Conservation (phyloP, 2,329 filamentous ascomycete species). For the Aspergillus ochraceus region DNA sequence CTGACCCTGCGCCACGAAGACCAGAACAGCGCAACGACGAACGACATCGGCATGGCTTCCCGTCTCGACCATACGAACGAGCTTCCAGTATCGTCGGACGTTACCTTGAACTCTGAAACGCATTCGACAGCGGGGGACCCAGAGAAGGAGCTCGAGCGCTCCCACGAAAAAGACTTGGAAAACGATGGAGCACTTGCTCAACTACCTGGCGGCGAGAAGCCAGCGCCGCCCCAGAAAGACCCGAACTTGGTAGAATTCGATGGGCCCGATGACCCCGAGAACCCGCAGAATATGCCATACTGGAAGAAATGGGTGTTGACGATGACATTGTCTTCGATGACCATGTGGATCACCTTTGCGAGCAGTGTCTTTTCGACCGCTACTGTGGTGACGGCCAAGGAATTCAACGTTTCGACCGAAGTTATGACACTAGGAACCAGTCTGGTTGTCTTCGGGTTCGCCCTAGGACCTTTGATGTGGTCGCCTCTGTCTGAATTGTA, state of each 20-base stretch:
- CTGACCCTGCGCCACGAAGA: not conserved
- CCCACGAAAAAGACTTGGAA: slow-evolving; percentile 8
- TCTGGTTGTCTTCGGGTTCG: slow-evolving; percentile 51
- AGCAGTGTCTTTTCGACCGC: slow-evolving; percentile 49
- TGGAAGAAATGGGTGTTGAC: slow-evolving; percentile 44
- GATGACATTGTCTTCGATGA: slow-evolving; percentile 29
- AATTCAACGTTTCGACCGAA: slow-evolving; percentile 45
- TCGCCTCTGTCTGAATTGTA: slow-evolving; percentile 51
- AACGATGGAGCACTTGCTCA: slow-evolving; percentile 9
- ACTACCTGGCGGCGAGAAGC: slow-evolving; percentile 3
- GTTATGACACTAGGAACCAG: slow-evolving; percentile 44
- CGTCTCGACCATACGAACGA: slow-evolving; percentile 5
- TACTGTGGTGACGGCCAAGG: slow-evolving; percentile 38
- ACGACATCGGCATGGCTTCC: slow-evolving; percentile 4
- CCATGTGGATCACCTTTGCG: slow-evolving; percentile 50
- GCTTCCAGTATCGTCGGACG: slow-evolving; percentile 12
- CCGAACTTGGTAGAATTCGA: slow-evolving; percentile 35
- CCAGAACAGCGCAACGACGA: slow-evolving; percentile 3
- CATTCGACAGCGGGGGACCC: slow-evolving; percentile 4
- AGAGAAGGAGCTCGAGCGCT: slow-evolving; percentile 6
- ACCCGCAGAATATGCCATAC: slow-evolving; percentile 32
- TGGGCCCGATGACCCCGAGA: slow-evolving; percentile 33
- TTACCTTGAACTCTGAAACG: slow-evolving; percentile 13
- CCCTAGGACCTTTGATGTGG: slow-evolving; percentile 54
- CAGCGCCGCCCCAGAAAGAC: slow-evolving; percentile 17